Evolutionary conservation across 148 eudicot species (phyloP).

Genomic region (Spergularia bocconei): DNA sequence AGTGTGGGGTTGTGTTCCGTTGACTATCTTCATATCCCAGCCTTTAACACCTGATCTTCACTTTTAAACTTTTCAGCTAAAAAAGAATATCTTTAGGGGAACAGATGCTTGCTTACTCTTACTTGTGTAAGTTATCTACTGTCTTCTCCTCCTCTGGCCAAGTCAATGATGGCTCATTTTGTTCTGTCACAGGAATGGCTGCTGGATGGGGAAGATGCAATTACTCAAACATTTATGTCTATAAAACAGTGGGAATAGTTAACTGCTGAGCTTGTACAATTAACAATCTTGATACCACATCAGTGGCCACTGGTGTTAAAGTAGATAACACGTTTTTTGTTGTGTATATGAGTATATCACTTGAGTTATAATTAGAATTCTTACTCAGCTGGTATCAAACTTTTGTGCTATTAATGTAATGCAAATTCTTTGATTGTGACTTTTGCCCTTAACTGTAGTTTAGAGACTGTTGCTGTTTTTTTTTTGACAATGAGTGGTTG

Average conservation of each 20-base stretch:
- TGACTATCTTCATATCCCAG: no score
- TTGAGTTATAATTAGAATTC: constrained; percentile 23
- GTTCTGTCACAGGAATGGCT: constrained; percentile 43
- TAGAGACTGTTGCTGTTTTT: background rate
- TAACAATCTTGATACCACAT: background rate
- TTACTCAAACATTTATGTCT: constrained; percentile 40
- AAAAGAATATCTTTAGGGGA: background rate
- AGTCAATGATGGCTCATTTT: constrained; percentile 43
- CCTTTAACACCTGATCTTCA: background rate
- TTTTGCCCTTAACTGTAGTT: constrained; percentile 8
- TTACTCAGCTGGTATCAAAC: constrained; percentile 15
- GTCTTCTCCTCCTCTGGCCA: constrained; percentile 17
- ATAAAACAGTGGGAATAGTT: constrained; percentile 31
- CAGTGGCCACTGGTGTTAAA: background rate
- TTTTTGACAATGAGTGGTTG: background rate
- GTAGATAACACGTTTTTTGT: constrained; percentile 13
- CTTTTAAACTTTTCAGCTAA: background rate
- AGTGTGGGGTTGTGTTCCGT: background rate
- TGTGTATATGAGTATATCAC: constrained; percentile 24
- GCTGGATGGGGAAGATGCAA: constrained; percentile 46
- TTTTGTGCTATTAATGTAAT: constrained; percentile 9
- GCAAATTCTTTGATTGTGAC: constrained; percentile 7
- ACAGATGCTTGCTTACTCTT: background rate
- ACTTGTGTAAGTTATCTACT: constrained; percentile 1
- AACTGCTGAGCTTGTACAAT: constrained; percentile 14